A percentile compares a stretch with the other conserved stretches of the same genome.
These are phyloP conservation scores for Fomitopsis betulina DNA, from an alignment of 1,284 basidiomycete species.

Conservation along the genomic window DNA sequence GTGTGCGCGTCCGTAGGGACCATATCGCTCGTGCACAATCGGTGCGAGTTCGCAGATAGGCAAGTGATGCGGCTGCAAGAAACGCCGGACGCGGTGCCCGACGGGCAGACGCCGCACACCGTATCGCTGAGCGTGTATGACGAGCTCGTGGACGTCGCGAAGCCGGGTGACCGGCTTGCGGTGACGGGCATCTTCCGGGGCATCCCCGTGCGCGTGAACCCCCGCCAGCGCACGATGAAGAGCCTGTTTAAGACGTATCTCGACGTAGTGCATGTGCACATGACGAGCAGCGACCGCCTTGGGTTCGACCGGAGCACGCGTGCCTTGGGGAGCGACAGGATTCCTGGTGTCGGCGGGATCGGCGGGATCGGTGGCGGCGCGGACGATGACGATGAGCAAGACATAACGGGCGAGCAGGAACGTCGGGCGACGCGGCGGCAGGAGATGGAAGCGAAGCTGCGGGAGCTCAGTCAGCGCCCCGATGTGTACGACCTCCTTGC, in stretches of 20 bases:
- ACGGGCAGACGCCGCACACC: constrained; percentile 97
- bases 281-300: constrained; percentile 68
- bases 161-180: constrained; percentile 91
- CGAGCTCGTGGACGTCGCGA: constrained; percentile 92
- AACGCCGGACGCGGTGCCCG: constrained; percentile 95
- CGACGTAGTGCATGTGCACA: constrained; percentile 90
- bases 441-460: constrained; percentile 56
- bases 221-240: constrained; percentile 88
- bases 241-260: constrained; percentile 96
- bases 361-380: constrained; percentile 58
- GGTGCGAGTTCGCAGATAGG: constrained; percentile 92
- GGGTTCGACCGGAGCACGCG: constrained; percentile 83
- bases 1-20: constrained; percentile 85
- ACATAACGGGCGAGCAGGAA: constrained; percentile 33
- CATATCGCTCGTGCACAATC: constrained; percentile 95
- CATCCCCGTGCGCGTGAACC: constrained; percentile 91
- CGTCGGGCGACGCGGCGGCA: constrained; percentile 47
- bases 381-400: constrained; percentile 47
- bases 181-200: constrained; percentile 95
- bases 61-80: constrained; percentile 96
- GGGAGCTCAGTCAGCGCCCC: constrained; percentile 66
- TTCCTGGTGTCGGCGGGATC: constrained; percentile 82
- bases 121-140: constrained; percentile 96
- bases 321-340: constrained; percentile 59
- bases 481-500: constrained; percentile 90